A percentile compares a stretch with the other conserved stretches of the same genome.
phyloP scores from a whole-genome alignment of 2,329 filamentous ascomycete species.

The Phyllosticta citriasiana region DNA sequence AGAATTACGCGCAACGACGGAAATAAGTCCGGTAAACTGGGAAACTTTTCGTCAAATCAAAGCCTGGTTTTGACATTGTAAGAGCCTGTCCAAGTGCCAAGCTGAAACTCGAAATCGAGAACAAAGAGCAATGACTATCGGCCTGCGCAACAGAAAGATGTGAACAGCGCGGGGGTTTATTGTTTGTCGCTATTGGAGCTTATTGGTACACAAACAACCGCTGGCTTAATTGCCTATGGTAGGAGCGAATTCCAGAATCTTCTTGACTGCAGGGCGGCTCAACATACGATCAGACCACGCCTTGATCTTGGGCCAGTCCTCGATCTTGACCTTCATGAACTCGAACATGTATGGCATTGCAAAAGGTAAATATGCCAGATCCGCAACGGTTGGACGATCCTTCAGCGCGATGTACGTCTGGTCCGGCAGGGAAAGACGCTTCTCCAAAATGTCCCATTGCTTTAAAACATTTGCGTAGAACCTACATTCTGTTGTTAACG shows the following conservation, averaged over 20 bases:
- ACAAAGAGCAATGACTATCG: too few relatives aligned
- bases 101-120: too few relatives aligned
- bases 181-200: too few relatives aligned
- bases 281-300: slow-evolving; percentile 21
- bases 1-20: too few relatives aligned
- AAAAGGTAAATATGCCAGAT: slow-evolving; percentile 29
- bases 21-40: too few relatives aligned
- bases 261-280: slow-evolving; percentile 16
- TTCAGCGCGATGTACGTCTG: slow-evolving; percentile 27
- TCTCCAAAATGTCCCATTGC: not conserved
- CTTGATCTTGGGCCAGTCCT: slow-evolving; percentile 22
- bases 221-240: slow-evolving; percentile 10
- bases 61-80: too few relatives aligned
- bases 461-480: not conserved
- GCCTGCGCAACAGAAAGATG: too few relatives aligned
- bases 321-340: slow-evolving; percentile 24
- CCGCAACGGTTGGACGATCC: slow-evolving; percentile 28
- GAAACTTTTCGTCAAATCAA: too few relatives aligned
- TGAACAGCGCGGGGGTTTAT: too few relatives aligned
- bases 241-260: slow-evolving; percentile 14
- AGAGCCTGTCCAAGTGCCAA: too few relatives aligned
- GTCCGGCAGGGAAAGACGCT: not conserved
- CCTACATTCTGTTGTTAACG: not conserved
- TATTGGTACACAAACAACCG: too few relatives aligned
- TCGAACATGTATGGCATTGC: slow-evolving; percentile 30